Percentiles rank a stretch among this genome's conserved stretches.
phyloP scores from a whole-genome alignment of 768 basidiomycete species.

The Lentinula guzmanii region DNA sequence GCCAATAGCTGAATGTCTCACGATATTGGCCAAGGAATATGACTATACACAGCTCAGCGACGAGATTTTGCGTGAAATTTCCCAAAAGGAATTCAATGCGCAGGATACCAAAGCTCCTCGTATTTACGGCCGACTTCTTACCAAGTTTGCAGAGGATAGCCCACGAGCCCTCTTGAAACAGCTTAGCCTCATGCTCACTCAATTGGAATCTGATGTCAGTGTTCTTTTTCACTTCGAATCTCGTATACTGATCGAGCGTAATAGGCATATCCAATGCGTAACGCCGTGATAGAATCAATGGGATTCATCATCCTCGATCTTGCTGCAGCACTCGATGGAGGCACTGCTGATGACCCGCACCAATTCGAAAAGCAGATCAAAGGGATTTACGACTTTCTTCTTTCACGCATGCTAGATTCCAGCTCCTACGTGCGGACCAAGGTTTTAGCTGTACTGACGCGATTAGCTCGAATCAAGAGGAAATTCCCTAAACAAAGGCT shows the following conservation, averaged over 20 bases:
- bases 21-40: constrained; percentile 75
- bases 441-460: constrained; percentile 70
- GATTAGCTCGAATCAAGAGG: constrained; percentile 63
- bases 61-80: constrained; percentile 86
- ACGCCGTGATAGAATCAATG: constrained; percentile 88
- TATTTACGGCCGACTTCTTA: constrained; percentile 79
- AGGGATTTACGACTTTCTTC: constrained; percentile 74
- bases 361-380: constrained; percentile 70
- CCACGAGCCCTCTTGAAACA: constrained; percentile 85
- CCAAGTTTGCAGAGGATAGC: constrained; percentile 71
- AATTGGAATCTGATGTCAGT: constrained; percentile 87
- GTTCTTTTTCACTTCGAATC: not conserved
- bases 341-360: constrained; percentile 35
- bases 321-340: constrained; percentile 42
- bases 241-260: not conserved
- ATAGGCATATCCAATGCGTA: constrained; percentile 94
- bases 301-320: constrained; percentile 82
- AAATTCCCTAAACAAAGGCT: constrained; percentile 88
- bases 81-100: constrained; percentile 60
- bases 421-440: constrained; percentile 91
- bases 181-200: constrained; percentile 74
- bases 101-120: constrained; percentile 80
- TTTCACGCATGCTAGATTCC: constrained; percentile 82
- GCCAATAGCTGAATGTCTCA: constrained; percentile 87
- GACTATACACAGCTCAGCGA: constrained; percentile 88